A percentile compares a stretch with the other conserved stretches of the same genome.
Evolutionary conservation across 2,329 filamentous ascomycete genomes (phyloP).

Genomic region (Cephalotrichum gorgonifer): DNA sequence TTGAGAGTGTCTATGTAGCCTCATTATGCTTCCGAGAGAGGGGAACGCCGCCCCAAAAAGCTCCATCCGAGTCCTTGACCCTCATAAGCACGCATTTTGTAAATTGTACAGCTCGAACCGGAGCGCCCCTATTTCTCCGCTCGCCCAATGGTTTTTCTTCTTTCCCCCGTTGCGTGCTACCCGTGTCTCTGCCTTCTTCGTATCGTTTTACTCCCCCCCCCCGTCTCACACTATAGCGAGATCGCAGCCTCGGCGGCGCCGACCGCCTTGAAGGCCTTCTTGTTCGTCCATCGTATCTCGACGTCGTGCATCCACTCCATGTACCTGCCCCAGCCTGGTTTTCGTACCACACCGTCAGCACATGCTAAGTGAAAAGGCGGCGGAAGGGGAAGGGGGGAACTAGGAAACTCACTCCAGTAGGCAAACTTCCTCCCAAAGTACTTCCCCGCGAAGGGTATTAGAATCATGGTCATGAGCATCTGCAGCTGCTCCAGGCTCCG

Average conservation of each 20-base stretch:
- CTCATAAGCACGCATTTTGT: background rate
- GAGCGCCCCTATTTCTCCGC: background rate
- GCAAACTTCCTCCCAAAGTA: slow-evolving; percentile 91
- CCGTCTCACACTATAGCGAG: slow-evolving; percentile 35
- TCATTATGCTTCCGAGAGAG: background rate
- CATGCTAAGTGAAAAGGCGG: no score
- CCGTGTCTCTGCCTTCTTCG: background rate
- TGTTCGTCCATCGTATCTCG: slow-evolving; percentile 57
- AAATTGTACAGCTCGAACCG: background rate
- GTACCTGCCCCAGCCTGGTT: slow-evolving; percentile 44
- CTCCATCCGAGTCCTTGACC: background rate
- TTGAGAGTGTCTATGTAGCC: background rate
- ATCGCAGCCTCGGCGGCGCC: slow-evolving; percentile 53
- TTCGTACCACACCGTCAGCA: background rate
- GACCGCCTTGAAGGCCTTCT: slow-evolving; percentile 50
- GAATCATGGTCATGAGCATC: slow-evolving; percentile 83
- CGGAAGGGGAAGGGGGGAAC: background rate
- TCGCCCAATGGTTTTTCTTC: background rate
- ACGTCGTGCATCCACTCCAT: slow-evolving; percentile 91
- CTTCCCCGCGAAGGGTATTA: slow-evolving; percentile 90
- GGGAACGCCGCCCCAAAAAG: background rate
- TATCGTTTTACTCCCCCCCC: no score
- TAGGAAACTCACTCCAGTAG: slow-evolving; percentile 71
- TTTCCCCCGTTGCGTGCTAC: background rate
- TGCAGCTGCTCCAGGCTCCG: slow-evolving; percentile 90